Base-by-base conservation (phyloP, 192 early-diverging fungal genomes). In the Pilaira anomala region DNA sequence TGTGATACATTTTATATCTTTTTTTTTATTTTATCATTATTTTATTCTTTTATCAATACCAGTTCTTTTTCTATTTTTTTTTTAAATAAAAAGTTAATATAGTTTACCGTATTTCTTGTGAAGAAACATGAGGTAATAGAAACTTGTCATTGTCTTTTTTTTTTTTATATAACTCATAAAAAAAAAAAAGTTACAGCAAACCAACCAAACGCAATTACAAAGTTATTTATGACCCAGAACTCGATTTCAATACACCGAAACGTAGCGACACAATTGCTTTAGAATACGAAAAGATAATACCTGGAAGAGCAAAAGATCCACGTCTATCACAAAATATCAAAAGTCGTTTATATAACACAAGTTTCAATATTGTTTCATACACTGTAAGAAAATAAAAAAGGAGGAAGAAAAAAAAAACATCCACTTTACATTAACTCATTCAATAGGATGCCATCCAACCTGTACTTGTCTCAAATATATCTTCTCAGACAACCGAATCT, bases 381-480 rank as follows among this genome's bases (percentile, higher is more conserved):
- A 46, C 0, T 1, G 44, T 46, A 46, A 46, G 13, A 13, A 46
- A 13, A 46, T 16, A 19, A 46, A 46, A 4, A 4, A 14, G 4
- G 5, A 45, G 12, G 5, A n/a, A 45, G 3, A 45, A 12, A 12
- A 46, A 19, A 46, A 46, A 19, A 19, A 14, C 9, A 46, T 19
- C 16, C 16, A 45, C 42, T 45, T 19, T 4, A 4, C 1, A 16
- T 46, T 8, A 12, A 12, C 12, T 40, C 7, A 40, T 40, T 40
- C 39, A 5, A 40, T 8, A n/a, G 18, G 42, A 45, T 16, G 42
- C 5, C 12, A 65, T 62, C 0, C 41, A 57, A 19, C 60, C 66
- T 12, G 66, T 76, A 11, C 60, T 76, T 14, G 48, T 76, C 13
- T 72, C 75, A 5, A 51, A 68, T 39, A 55, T 76, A 7, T 63